Conservation (phyloP, 192 early-diverging fungal species). For the Diversispora epigaea region DNA sequence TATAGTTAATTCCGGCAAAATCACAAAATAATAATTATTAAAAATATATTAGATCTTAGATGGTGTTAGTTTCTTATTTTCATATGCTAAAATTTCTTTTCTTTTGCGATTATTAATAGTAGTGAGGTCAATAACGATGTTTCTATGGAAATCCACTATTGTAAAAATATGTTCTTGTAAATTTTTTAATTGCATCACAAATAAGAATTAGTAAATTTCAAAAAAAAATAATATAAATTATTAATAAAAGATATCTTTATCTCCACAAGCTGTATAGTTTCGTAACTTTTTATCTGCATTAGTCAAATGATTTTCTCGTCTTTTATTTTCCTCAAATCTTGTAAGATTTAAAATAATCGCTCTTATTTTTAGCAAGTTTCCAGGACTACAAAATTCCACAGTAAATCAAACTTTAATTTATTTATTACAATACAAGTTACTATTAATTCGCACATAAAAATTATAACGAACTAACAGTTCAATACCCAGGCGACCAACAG, state of each 20-base stretch:
- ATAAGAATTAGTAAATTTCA: conserved; percentile 28
- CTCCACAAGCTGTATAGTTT: not conserved
- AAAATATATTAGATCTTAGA: no score
- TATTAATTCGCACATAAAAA: not conserved
- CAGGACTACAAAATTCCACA: conserved; percentile 10
- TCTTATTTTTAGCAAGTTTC: conserved; percentile 23
- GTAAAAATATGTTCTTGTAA: no score
- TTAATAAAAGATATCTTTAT: no score
- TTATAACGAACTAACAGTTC: conserved; percentile 28
- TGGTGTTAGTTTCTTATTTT: no score
- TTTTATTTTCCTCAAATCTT: not conserved
- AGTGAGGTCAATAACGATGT: conserved; percentile 21
- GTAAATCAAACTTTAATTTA: conserved; percentile 20
- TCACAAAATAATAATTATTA: no score
- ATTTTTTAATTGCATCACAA: no score
- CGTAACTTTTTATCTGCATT: not conserved
- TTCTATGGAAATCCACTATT: conserved; percentile 23
- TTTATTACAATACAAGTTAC: conserved; percentile 15
- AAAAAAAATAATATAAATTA: no score
- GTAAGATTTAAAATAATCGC: conserved; percentile 23
- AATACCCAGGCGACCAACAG: no score
- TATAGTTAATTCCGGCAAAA: no score
- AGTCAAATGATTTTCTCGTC: no score
- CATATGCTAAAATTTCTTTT: conserved; percentile 20
- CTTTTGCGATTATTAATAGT: conserved; percentile 23